Conservation (phyloP, 352 stramenopile species). For the Pythium monospermum region DNA sequence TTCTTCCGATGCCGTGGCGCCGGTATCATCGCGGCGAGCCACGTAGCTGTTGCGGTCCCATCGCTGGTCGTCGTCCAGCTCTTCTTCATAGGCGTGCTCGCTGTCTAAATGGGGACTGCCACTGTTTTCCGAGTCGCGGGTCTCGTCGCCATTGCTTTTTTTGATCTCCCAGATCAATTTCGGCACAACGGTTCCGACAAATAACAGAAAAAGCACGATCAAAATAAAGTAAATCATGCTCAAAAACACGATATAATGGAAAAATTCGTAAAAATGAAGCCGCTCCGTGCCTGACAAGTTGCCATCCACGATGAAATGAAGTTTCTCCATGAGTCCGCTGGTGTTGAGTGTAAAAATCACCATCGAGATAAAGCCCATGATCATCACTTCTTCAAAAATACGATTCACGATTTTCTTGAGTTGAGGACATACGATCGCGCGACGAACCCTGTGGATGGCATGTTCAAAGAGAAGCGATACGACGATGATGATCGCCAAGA, state of each 20-base stretch:
- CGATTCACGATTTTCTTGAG: conserved; percentile 79
- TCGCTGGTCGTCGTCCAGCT: conserved; percentile 13
- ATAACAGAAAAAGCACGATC: conserved; percentile 80
- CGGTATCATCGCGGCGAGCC: conserved; percentile 13
- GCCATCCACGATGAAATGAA: conserved; percentile 37
- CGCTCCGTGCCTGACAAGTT: conserved; percentile 49
- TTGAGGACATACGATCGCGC: conserved; percentile 66
- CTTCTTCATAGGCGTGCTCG: conserved; percentile 9
- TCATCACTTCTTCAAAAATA: conserved; percentile 87
- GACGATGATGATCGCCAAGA: conserved; percentile 71
- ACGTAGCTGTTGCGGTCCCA: neutral
- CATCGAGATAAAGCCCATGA: conserved; percentile 87
- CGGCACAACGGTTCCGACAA: conserved; percentile 79
- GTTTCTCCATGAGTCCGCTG: conserved; percentile 49
- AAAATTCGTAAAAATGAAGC: conserved; percentile 88
- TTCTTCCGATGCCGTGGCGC: conserved; percentile 7
- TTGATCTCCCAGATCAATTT: conserved; percentile 70
- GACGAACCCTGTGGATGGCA: conserved; percentile 42
- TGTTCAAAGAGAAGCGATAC: conserved; percentile 65
- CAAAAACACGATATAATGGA: conserved; percentile 88
- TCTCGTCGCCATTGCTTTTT: conserved; percentile 16
- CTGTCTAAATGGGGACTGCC: no score
- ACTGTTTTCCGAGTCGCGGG: conserved; percentile 7
- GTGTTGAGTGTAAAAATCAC: conserved; percentile 87
- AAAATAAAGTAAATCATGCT: conserved; percentile 88